Base-by-base conservation (phyloP, 331 rosid species). In the Ulmus americana region DNA sequence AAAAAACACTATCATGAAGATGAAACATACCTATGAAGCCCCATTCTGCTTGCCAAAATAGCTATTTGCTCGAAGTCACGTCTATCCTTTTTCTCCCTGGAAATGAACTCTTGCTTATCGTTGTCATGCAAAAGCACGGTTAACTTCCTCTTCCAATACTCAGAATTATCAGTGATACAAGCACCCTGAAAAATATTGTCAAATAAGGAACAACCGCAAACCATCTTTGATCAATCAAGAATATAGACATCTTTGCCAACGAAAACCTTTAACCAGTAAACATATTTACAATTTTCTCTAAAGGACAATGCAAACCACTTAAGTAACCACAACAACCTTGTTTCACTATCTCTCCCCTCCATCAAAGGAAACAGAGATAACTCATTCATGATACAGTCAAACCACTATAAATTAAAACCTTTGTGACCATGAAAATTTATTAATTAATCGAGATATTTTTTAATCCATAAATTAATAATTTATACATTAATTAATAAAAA, bases 11-110 rank as follows among this genome's bases (percentile, higher is more conserved):
- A 16, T 6, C 41, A 47, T 43, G 70, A 28, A 6, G 63, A 20
- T 55, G 4, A 55, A 40, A 7, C 22, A 60, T 64, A 94, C 99
- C 97, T 85, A 72, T 82, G 75, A 68, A 94, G 69, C 14, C 99
- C 97, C 97, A 94, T 84, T 73, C 82, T 76, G 73, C 70, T 84
- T 11, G 97, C 97, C 72, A 84, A 75, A 62, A 67, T 74, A 10
- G 97, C 85, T 65, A 90, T 79, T 55, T 81, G 72, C 6, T 85
- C 97, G 64, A 87, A 94, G 68, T 84, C 91, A 68, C 80, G 86
- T 72, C 97, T 81, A 77, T 90, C 95, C 53, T 76, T 94, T 79
- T 74, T 94, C 84, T 90, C 95, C 84, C 95, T 80, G 7, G 95
- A 79, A 74, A 87, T 65, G 64, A 94, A 69, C 67, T 94, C 99